These are phyloP conservation scores for Bacidia rubella DNA, from an alignment of 495 filamentous ascomycete genomes.

Conservation along the genomic window DNA sequence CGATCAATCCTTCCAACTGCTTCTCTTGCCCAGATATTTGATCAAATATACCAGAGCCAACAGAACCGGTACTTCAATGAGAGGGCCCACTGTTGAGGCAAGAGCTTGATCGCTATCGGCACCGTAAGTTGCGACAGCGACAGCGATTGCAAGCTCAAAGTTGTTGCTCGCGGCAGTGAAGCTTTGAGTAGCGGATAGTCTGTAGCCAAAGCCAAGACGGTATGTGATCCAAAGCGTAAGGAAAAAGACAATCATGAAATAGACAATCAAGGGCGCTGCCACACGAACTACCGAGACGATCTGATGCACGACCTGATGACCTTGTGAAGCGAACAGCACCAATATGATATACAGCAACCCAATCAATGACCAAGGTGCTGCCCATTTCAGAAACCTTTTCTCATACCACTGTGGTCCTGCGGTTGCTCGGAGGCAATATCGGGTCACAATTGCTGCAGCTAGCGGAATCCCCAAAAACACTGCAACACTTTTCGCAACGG, in stretches of 20 bases:
- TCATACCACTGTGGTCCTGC: slow-evolving; percentile 50
- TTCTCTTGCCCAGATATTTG: slow-evolving; percentile 40
- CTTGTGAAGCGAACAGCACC: slow-evolving; percentile 74
- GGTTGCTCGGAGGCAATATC: slow-evolving; percentile 44
- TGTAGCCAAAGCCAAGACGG: slow-evolving; percentile 59
- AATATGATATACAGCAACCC: slow-evolving; percentile 78
- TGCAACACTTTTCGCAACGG: slow-evolving; percentile 65
- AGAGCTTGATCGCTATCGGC: slow-evolving; percentile 70
- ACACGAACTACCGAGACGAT: slow-evolving; percentile 73
- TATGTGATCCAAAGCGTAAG: slow-evolving; percentile 45
- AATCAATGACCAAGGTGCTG: slow-evolving; percentile 63
- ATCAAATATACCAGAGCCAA: slow-evolving; percentile 70
- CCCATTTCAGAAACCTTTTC: slow-evolving; percentile 50
- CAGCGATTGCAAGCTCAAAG: slow-evolving; percentile 87
- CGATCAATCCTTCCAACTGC: slow-evolving; percentile 43
- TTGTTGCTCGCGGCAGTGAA: slow-evolving; percentile 95
- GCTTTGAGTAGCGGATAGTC: slow-evolving; percentile 62
- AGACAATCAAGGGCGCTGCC: slow-evolving; percentile 65
- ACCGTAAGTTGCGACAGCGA: slow-evolving; percentile 76
- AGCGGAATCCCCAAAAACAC: slow-evolving; percentile 81
- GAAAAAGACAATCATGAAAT: slow-evolving; percentile 65
- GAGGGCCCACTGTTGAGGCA: slow-evolving; percentile 77
- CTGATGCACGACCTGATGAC: slow-evolving; percentile 64
- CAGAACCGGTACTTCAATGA: slow-evolving; percentile 85
- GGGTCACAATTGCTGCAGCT: slow-evolving; percentile 62